Base-by-base conservation (phyloP, 352 stramenopile species). In the Phytophthora sojae region DNA sequence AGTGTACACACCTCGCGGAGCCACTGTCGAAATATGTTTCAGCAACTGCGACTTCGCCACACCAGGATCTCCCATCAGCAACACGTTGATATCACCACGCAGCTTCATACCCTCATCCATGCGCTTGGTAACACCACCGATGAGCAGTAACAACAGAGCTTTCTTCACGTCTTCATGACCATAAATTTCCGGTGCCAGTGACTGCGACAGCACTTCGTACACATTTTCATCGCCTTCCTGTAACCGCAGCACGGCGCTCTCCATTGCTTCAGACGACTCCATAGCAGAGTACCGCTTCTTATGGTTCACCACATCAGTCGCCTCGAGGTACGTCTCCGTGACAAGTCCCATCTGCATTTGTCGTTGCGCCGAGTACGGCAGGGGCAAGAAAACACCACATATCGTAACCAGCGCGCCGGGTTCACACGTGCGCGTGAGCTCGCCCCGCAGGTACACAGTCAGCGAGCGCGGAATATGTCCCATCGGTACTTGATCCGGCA, bases 121-220 rank as follows among this genome's bases (percentile, higher is more conserved):
- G 17, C 86, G 81, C 76, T 96, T 96, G 12, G 89, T 94, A 25
- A 95, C 86, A 15, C 96, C 97, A 35, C 97, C 93, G 12, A 99
- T 98, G 23, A 99, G 90, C 65, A 99, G 93, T 47, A 99, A 80
- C 11, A 99, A 79, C 30, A 99, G 71, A 11, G 98, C 98, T 64
- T 99, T 99, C 86, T 99, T 99, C 11, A 99, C 97, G 81, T 99
- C 97, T 56, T 99, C 97, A 68, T 99, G 97, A 5, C 98, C 98
- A 81, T 98, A 99, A 57, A 99, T 99, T 88, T 99, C 98, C 0
- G 98, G 98, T 15, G 98, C 98, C 75, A 99, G 98, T 14, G 91
- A 98, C 60, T 93, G 84, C 6, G 97, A 97, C 3, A 99, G 77
- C 61, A 96, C 88, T 12, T 97, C 93, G 62, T 99, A 99, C 80